These are phyloP conservation scores for Arctium minus DNA, from an alignment of 129 eudicot genomes.

Conservation along the genomic window DNA sequence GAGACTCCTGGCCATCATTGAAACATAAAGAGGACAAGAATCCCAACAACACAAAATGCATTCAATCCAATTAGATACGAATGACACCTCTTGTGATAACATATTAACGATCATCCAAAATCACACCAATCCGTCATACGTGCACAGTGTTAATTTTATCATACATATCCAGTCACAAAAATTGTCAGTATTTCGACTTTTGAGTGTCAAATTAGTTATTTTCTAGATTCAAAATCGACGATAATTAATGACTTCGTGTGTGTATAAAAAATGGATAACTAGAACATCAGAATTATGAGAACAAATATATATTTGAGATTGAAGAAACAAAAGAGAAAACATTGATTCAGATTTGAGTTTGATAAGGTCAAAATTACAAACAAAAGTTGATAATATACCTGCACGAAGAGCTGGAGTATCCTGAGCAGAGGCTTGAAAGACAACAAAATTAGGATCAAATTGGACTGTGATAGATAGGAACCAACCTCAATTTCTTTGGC, in stretches of 20 bases:
- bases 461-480: conserved; percentile 57
- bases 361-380: neutral
- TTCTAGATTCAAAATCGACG: neutral
- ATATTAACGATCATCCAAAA: neutral
- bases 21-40: neutral
- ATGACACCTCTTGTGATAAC: neutral
- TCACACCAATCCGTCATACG: neutral
- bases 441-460: conserved; percentile 59
- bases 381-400: conserved; percentile 35
- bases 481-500: conserved; percentile 85
- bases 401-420: conserved; percentile 99
- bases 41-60: neutral
- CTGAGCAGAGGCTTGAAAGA: conserved; percentile 75
- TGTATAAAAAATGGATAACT: neutral
- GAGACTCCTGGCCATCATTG: neutral
- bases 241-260: neutral
- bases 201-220: neutral
- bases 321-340: too few species aligned
- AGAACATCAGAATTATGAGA: neutral
- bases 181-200: neutral
- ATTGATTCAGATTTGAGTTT: too few species aligned
- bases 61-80: neutral
- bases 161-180: neutral
- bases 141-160: neutral
- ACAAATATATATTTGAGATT: neutral